Percentiles rank a stretch among this genome's conserved stretches.
These are phyloP conservation scores for Verticillium nonalfalfae DNA, from an alignment of 2,329 filamentous ascomycete genomes.

Conservation along the genomic window DNA sequence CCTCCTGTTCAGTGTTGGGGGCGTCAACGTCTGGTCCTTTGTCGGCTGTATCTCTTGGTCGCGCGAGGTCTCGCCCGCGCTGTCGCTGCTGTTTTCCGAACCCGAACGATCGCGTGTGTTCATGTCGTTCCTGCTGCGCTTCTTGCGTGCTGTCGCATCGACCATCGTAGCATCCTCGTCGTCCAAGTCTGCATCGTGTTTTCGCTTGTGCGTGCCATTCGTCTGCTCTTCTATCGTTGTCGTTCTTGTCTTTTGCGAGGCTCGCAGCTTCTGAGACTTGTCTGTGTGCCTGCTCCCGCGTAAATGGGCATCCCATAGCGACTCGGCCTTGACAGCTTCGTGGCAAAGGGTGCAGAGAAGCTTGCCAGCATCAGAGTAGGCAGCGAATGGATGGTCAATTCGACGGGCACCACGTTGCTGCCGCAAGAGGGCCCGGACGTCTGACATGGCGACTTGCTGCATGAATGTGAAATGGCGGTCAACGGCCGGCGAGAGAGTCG, in stretches of 20 bases:
- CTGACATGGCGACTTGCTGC: conserved; percentile 51
- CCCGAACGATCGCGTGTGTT: conserved; percentile 10
- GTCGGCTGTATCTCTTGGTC: conserved; percentile 14
- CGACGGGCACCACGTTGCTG: conserved; percentile 70
- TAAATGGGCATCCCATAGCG: conserved; percentile 60
- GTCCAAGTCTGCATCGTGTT: conserved; percentile 16
- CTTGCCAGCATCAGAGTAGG: conserved; percentile 62
- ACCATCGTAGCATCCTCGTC: conserved; percentile 27
- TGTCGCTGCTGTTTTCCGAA: conserved; percentile 7
- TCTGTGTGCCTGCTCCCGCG: conserved; percentile 21
- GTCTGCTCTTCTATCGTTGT: neutral
- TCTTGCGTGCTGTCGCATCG: conserved; percentile 29
- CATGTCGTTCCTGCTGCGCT: conserved; percentile 37
- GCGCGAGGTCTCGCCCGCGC: conserved; percentile 2
- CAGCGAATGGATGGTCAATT: conserved; percentile 62
- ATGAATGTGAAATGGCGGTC: neutral
- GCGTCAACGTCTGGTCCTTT: conserved; percentile 24
- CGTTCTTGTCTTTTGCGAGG: neutral
- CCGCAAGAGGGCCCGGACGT: conserved; percentile 73
- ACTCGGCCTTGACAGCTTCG: conserved; percentile 57
- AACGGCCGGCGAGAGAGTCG: neutral
- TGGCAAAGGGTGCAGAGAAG: conserved; percentile 63
- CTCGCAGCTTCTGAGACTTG: neutral
- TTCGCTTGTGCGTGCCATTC: conserved; percentile 17
- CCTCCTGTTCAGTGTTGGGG: conserved; percentile 36